Conservation (phyloP, 208 protist species). For the Trypanosomatidae sp. region DNA sequence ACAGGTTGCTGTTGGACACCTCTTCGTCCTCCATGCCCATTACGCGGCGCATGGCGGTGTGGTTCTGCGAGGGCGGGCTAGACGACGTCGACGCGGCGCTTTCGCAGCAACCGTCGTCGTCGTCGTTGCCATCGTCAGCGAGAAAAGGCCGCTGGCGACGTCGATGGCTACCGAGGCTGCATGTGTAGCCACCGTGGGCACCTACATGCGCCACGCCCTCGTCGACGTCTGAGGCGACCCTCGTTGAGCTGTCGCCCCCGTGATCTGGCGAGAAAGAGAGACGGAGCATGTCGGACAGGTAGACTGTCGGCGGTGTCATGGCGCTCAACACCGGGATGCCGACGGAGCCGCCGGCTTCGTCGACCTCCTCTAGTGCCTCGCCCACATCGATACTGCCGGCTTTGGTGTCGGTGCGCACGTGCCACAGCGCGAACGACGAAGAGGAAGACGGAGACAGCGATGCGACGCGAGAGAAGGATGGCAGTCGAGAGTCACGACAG, state of each 20-base stretch:
- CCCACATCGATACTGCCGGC: neutral
- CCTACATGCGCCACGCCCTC: no score
- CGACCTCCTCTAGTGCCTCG: neutral
- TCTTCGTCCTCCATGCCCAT: neutral
- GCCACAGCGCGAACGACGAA: neutral
- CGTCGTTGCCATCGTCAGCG: neutral
- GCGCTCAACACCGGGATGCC: neutral
- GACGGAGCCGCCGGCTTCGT: neutral
- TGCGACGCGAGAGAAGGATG: neutral
- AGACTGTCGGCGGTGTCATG: slow-evolving; percentile 8
- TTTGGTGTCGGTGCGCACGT: neutral
- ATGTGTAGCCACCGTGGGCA: neutral
- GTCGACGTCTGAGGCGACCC: neutral
- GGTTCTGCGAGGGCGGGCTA: slow-evolving; percentile 23
- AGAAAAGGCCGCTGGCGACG: neutral
- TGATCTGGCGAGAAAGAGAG: slow-evolving; percentile 13
- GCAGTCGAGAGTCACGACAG: neutral
- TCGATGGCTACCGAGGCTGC: neutral
- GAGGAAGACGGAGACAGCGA: slow-evolving; percentile 1
- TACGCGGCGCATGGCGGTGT: slow-evolving; percentile 15
- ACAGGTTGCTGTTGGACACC: neutral
- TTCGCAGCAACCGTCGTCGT: neutral
- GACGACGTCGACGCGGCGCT: slow-evolving; percentile 14
- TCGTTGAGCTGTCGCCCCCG: neutral
- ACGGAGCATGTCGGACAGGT: slow-evolving; percentile 20